Evolutionary conservation across 129 eudicot species (phyloP), one percentile per base, ranked within the genome.

Genomic region (Chrysanthemum seticuspe): DNA sequence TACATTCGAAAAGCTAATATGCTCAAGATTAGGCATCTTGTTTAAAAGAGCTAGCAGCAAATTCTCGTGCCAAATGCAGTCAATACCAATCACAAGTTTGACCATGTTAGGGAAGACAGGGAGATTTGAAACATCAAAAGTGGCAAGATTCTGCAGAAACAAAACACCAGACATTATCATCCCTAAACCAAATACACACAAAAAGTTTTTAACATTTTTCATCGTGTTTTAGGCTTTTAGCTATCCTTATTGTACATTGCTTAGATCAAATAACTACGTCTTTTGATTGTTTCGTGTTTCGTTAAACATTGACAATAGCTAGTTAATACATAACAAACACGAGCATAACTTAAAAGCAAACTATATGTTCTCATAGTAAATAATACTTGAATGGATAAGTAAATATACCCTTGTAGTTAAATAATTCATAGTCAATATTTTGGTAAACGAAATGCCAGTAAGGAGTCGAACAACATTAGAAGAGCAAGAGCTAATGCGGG

Each of bases 21-120:
- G 72, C 65, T 77, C 81, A 53, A 77, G 76, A 62, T 77, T 77
- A 19, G 81, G 81, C 81, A 70, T 70, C 12, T 16, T 18, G 11
- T 61, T 4, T 61, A 77, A 23, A 58, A 77, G 49, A 40, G 13
- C 8, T 3, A 53, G 57, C 50, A 77, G 59, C 61, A 52, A 59
- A 60, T 36, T 4, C 81, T 75, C 10, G 23, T 3, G 11, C 50
- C 62, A 12, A 23, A 23, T 23, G 25, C 25, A 23, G 25, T 23
- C 25, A 23, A 23, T 23, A 13, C 61, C 71, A 49, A 77, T 31
- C 49, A 23, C 63, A 31, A 77, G 40, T 31, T 69, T 63, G 45
- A 62, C 71, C 76, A 77, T 25, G 76, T 69, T 77, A 14, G 31
- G 57, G 81, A 77, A 70, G 12, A 10, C 16, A 6, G 72, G 57